These are phyloP conservation scores for Tuber calosporum DNA, from an alignment of 495 filamentous ascomycete species.

Conservation along the genomic window DNA sequence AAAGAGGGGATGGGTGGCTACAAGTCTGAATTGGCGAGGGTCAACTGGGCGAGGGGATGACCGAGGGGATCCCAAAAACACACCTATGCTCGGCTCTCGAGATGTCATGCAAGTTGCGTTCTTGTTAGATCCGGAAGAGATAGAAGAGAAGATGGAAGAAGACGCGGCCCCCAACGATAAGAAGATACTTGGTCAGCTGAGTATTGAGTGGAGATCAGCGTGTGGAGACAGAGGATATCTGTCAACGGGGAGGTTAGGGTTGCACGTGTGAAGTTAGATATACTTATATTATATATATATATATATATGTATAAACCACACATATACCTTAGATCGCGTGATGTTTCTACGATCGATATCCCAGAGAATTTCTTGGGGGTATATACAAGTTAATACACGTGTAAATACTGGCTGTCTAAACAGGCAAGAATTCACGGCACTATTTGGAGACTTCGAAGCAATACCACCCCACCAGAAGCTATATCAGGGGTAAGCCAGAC, in stretches of 20 bases:
- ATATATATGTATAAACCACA: slow-evolving; percentile 3
- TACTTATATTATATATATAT: slow-evolving; percentile 14
- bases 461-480: background rate
- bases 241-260: slow-evolving; percentile 73
- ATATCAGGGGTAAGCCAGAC: background rate
- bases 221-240: slow-evolving; percentile 88
- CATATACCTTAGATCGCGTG: background rate
- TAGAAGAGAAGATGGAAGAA: slow-evolving; percentile 46
- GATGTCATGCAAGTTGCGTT: slow-evolving; percentile 93
- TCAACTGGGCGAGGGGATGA: slow-evolving; percentile 39
- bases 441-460: background rate
- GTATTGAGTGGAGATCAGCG: slow-evolving; percentile 76
- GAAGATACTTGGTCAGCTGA: slow-evolving; percentile 71
- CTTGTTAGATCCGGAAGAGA: slow-evolving; percentile 59
- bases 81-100: slow-evolving; percentile 67
- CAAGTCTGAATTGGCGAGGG: slow-evolving; percentile 51
- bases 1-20: slow-evolving; percentile 47
- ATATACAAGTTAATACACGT: background rate
- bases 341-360: background rate
- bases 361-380: background rate
- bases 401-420: background rate
- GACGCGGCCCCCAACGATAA: slow-evolving; percentile 48
- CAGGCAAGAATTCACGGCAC: background rate
- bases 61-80: slow-evolving; percentile 35
- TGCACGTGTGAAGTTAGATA: slow-evolving; percentile 27